Evolutionary conservation across 352 stramenopile genomes (phyloP), one percentile per base, ranked within the genome.

Genomic region (Globisporangium middletonii): DNA sequence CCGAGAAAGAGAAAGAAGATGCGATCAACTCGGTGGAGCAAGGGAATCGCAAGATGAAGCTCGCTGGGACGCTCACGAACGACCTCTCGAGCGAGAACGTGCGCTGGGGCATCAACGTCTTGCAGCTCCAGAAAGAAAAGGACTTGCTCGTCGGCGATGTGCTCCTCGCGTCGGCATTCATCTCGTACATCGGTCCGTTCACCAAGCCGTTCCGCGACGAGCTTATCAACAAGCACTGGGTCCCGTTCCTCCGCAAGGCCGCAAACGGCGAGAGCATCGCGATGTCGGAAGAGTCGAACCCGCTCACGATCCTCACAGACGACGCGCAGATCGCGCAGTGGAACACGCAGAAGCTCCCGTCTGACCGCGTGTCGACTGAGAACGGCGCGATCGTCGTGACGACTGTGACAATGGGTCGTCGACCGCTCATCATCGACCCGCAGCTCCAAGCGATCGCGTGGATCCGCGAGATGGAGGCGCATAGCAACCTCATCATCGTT

Each of bases 21-120:
- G 95, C 94, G 1, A 77, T 98, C 30, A 94, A 94, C 45, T 92
- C 80, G 3, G 92, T 98, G 5, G 90, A 97, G 56, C 74, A 86
- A 37, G 95, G 95, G 46, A 95, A 98, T 63, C 79, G 78, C 38
- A 98, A 98, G 78, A 95, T 99, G 71, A 94, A 97, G 55, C 86
- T 98, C 15, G 95, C 95, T 3, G 89, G 96, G 2, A 96, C 95
- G 43, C 72, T 98, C 4, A 98, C 93, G 1, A 96, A 91, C 53
- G 95, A 97, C 57, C 67, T 99, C 12, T 96, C 90, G 3, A 97
- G 89, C 9, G 95, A 99, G 72, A 98, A 98, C 62, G 92, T 97
- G 18, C 87, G 90, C 37, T 98, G 95, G 95, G 90, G 82, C 13
- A 89, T 96, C 64, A 97, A 97, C 66, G 91, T 98, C 8, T 67